Base-by-base conservation (phyloP, 306 rosid species). In the Vigna nakashimae region DNA sequence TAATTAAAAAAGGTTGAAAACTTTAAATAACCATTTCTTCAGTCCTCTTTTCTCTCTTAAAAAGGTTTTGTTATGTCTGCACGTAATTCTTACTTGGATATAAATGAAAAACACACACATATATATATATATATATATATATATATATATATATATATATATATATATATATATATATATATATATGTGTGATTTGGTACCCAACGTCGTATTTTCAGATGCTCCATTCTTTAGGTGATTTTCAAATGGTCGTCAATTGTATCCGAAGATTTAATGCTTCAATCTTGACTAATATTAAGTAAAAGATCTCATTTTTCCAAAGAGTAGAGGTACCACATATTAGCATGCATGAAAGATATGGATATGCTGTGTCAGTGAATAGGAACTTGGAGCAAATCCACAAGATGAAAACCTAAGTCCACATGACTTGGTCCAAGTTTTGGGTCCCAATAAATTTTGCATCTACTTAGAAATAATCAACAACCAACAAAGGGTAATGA, bases 261-360 rank as follows among this genome's bases (percentile, higher is more conserved):
- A 49, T 46, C 80, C 36, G 46, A 38, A 62, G 62, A 28, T 30
- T 63, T 70, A 53, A 53, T 57, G 82, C 28, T 10, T 48, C 38
- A 10, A 52, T 82, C 64, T 76, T 82, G 74, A 82, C 74, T 76
- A 75, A 59, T 11, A 46, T 14, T 17, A 40, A 53, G 36, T 34
- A 40, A 8, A 45, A 32, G 51, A 57, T 77, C 6, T 77, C 68
- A 6, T 12, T 30, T 56, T 56, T 45, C 75, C 69, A 28, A 57
- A 58, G 36, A 24, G 3, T 57, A 57, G 24, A 24, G n/a, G 26
- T 58, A 58, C 63, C 32, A 56, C 26, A 53, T 26, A 55, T 42
- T 67, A 36, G 66, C 65, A 56, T 55, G 52, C 51, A 71, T 18
- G 65, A 9, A 18, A 67, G 32, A 75, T 63, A 12, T 77, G 60